These are phyloP conservation scores for Kazachstania martiniae DNA, from an alignment of 805 yeast species.

Conservation along the genomic window DNA sequence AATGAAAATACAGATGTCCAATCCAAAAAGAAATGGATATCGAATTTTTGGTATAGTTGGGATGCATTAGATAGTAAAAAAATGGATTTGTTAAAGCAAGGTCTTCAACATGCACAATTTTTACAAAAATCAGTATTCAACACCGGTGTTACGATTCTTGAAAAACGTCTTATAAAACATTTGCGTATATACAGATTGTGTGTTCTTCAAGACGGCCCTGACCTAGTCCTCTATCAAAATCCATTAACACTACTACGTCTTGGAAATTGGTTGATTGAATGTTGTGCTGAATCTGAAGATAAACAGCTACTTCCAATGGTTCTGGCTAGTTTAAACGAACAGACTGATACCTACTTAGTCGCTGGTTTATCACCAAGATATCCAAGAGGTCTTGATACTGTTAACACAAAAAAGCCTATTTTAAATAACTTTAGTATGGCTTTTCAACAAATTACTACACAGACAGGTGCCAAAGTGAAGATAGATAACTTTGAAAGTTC, in stretches of 20 bases:
- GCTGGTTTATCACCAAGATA: conserved; percentile 83
- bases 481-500: conserved; percentile 94
- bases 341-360: conserved; percentile 70
- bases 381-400: conserved; percentile 37
- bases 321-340: conserved; percentile 67
- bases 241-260: conserved; percentile 77
- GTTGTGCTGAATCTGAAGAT: conserved; percentile 69
- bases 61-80: conserved; percentile 44
- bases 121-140: conserved; percentile 76
- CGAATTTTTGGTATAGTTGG: conserved; percentile 63
- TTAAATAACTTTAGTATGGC: conserved; percentile 82
- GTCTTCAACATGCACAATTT: conserved; percentile 72
- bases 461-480: conserved; percentile 78
- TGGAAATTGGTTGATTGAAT: conserved; percentile 87
- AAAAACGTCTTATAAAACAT: conserved; percentile 69
- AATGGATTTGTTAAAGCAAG: conserved; percentile 29
- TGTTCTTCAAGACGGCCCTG: conserved; percentile 83
- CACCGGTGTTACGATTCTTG: conserved; percentile 84
- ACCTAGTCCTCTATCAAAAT: conserved; percentile 63
- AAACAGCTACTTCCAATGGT: conserved; percentile 65
- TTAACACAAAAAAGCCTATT: conserved; percentile 33
- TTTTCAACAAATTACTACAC: conserved; percentile 76
- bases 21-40: conserved; percentile 59
- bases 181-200: conserved; percentile 74
- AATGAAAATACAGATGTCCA: conserved; percentile 24